Base-by-base conservation (phyloP, 2,329 filamentous ascomycete species). In the Chaetomium sp. region DNA sequence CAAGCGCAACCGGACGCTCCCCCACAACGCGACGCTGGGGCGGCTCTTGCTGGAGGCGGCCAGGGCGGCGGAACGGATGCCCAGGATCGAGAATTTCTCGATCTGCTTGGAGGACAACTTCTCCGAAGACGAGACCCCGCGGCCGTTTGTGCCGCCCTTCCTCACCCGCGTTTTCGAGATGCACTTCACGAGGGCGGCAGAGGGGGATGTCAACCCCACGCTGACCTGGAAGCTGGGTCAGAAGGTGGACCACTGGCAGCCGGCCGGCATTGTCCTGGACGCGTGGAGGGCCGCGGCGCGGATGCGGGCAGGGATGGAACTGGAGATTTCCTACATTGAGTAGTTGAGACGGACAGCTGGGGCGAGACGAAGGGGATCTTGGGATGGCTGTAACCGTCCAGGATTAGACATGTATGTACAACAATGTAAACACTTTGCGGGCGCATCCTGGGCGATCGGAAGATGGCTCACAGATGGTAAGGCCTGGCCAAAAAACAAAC, bases 91-190 rank as follows among this genome's bases (percentile, higher is more conserved):
- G 57, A n/a, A n/a, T 2, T 60, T 60, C 13, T 35, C 47, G 21
- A 13, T 60, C 5, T 38, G 57, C 57, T 8, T 60, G 31, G 23
- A 12, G 6, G 57, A 60, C n/a, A 38, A 51, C 7, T 60, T 60
- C 8, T 21, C 23, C 27, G 21, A 10, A 0, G 31, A 51, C 21
- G 56, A 33, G 7, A 21, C 7, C 38, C 13, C 45, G 23, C 3
- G 10, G 16, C 55, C 55, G 5, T 45, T 57, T 13, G 25, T 31
- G 23, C 55, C 35, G 23, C 55, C 35, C 13, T 49, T 35, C 29
- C 12, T 35, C n/a, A 50, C 42, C n/a, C 42, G 57, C 13, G 21
- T 16, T n/a, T 59, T 59, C 8, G 29, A 50, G 29, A 16, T 59
- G 45, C 57, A 19, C 19, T 59, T 35, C 12, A 42, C 21, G n/a